These are phyloP conservation scores for Wallacemonas collosoma DNA, from an alignment of 208 protist species.

Conservation along the genomic window DNA sequence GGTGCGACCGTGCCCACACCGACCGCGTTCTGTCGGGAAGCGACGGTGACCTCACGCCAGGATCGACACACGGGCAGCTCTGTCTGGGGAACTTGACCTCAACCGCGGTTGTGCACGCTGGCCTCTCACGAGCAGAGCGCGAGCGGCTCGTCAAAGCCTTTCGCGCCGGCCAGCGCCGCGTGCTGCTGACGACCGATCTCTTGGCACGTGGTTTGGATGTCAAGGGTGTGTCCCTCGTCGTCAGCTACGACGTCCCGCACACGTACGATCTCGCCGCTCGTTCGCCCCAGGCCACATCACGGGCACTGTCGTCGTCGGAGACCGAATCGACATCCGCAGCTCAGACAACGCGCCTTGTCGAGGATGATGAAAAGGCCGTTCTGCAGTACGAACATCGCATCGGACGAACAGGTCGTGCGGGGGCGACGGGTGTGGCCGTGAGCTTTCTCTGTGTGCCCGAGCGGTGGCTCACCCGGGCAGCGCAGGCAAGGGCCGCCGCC, in stretches of 20 bases:
- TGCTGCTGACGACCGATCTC: conserved; percentile 99
- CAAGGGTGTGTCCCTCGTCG: conserved; percentile 94
- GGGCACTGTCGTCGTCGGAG: too few species aligned
- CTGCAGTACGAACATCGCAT: conserved; percentile 97
- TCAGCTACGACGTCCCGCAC: conserved; percentile 98
- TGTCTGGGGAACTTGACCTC: conserved; percentile 57
- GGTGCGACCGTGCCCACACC: neutral
- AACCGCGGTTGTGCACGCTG: conserved; percentile 75
- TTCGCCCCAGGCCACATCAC: neutral
- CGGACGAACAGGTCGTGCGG: conserved; percentile 92
- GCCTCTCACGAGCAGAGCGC: conserved; percentile 87
- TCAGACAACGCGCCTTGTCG: neutral
- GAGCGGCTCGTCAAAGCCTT: conserved; percentile 96
- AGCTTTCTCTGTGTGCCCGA: conserved; percentile 90
- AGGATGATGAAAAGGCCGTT: conserved; percentile 50
- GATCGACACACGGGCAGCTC: conserved; percentile 8
- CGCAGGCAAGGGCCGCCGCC: neutral
- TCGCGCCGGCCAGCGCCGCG: conserved; percentile 87
- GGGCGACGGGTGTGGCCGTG: conserved; percentile 83
- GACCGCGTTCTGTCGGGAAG: neutral
- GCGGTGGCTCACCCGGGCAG: conserved; percentile 30
- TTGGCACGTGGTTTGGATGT: conserved; percentile 95
- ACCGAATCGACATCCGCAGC: too few species aligned
- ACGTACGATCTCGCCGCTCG: neutral
- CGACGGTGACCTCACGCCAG: neutral